phyloP scores from a whole-genome alignment of 139 green algal genomes.

The Volvox reticuliferus region DNA sequence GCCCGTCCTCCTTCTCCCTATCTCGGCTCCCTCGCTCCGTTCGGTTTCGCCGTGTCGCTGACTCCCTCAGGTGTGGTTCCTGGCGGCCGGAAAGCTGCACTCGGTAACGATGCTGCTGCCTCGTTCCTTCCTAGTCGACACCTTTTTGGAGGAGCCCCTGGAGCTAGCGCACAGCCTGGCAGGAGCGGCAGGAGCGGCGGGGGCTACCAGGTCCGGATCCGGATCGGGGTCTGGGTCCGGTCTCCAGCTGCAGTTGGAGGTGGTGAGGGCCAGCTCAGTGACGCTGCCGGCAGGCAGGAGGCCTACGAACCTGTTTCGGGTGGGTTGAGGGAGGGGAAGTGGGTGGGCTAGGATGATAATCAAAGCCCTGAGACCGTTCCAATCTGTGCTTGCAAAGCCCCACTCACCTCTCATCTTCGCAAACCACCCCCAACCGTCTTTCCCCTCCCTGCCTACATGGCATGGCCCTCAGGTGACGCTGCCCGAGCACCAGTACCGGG shows the following conservation, averaged over 20 bases:
- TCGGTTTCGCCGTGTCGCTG: background rate
- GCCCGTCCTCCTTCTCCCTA: background rate
- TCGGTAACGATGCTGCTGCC: constrained; percentile 75
- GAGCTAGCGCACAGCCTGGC: constrained; percentile 33
- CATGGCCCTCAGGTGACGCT: constrained; percentile 68
- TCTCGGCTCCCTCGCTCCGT: background rate
- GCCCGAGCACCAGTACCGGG: constrained; percentile 75
- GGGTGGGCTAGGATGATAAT: too few relatives aligned
- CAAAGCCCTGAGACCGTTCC: too few relatives aligned
- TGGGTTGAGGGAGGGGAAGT: background rate
- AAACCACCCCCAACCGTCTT: background rate
- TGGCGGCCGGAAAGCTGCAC: constrained; percentile 72
- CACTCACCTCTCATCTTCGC: background rate
- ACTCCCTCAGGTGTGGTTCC: constrained; percentile 62
- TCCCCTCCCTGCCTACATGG: background rate
- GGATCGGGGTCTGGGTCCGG: constrained; percentile 29
- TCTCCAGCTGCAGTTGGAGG: constrained; percentile 57
- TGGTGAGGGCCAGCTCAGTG: background rate
- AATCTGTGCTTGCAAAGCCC: background rate
- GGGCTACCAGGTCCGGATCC: background rate
- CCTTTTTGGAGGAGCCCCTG: background rate
- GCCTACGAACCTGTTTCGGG: constrained; percentile 72
- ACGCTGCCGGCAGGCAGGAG: constrained; percentile 70
- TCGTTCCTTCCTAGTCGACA: constrained; percentile 79
- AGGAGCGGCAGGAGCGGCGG: background rate